Evolutionary conservation across 352 stramenopile genomes (phyloP).

Genomic region (Pythium rishiriense): DNA sequence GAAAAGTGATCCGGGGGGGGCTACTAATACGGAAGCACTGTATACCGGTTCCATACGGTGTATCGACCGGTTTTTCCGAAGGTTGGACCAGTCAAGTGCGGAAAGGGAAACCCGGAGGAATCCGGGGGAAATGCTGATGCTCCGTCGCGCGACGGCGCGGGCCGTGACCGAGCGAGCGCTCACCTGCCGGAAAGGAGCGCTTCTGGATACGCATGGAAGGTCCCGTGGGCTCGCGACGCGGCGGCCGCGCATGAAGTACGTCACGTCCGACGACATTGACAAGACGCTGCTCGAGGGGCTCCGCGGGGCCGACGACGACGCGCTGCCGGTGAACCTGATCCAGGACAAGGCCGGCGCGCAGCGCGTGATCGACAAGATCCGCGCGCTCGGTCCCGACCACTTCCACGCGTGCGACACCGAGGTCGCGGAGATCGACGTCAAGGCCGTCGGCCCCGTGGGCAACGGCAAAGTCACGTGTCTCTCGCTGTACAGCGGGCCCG

Average conservation of each 20-base stretch:
- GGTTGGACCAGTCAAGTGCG: not conserved
- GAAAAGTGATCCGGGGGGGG: not conserved
- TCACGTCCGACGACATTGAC: slow-evolving; percentile 74
- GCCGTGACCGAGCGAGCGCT: too few species aligned
- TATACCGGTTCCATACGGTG: not conserved
- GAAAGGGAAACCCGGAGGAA: not conserved
- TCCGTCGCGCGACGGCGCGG: not conserved
- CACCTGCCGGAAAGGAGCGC: too few species aligned
- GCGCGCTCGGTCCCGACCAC: slow-evolving; percentile 56
- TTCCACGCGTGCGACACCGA: slow-evolving; percentile 98
- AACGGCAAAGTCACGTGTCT: slow-evolving; percentile 98
- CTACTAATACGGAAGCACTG: slow-evolving; percentile 6
- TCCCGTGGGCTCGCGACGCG: slow-evolving; percentile 3
- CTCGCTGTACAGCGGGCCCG: slow-evolving; percentile 94
- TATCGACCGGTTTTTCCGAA: slow-evolving; percentile 7
- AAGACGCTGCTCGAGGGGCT: slow-evolving; percentile 53
- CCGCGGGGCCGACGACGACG: slow-evolving; percentile 64
- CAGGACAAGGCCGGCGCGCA: slow-evolving; percentile 66
- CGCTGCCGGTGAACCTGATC: slow-evolving; percentile 73
- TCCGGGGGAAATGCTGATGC: slow-evolving; percentile 1
- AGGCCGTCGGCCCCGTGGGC: slow-evolving; percentile 92
- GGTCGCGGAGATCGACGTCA: slow-evolving; percentile 97
- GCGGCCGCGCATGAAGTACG: slow-evolving; percentile 44
- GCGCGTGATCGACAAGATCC: slow-evolving; percentile 63
- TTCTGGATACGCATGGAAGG: not conserved